These are phyloP conservation scores for Clitopilus hobsonii DNA, from an alignment of 768 basidiomycete species.

Conservation along the genomic window DNA sequence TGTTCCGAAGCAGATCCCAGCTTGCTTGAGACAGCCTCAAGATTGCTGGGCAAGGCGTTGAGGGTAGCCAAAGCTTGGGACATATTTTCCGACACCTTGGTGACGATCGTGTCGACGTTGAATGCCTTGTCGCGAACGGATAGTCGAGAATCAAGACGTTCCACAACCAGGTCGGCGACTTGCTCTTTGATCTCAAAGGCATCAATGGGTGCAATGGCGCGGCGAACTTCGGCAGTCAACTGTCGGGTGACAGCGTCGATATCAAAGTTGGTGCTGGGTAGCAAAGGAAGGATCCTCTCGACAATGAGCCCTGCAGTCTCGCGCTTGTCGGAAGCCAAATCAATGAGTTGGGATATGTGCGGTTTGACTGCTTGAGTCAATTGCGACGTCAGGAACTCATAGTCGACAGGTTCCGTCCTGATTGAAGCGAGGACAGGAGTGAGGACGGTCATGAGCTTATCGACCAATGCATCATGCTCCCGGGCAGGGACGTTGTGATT, in stretches of 20 bases:
- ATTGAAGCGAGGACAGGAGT: constrained; percentile 57
- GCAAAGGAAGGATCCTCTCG: constrained; percentile 61
- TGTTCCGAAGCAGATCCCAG: constrained; percentile 33
- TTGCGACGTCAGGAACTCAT: constrained; percentile 68
- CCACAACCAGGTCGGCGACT: constrained; percentile 84
- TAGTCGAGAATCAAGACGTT: constrained; percentile 76
- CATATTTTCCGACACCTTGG: constrained; percentile 52
- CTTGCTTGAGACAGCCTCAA: constrained; percentile 29
- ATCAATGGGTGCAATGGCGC: constrained; percentile 71
- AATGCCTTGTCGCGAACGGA: constrained; percentile 72
- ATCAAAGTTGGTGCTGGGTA: constrained; percentile 49
- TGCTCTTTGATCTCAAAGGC: constrained; percentile 87
- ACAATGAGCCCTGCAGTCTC: constrained; percentile 84
- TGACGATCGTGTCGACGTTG: constrained; percentile 53
- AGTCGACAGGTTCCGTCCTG: constrained; percentile 68
- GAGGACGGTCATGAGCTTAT: constrained; percentile 54
- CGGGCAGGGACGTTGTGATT: constrained; percentile 40
- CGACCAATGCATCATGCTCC: constrained; percentile 56
- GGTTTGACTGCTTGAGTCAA: constrained; percentile 86
- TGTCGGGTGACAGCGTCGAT: constrained; percentile 51
- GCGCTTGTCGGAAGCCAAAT: constrained; percentile 83
- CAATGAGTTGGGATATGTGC: constrained; percentile 84
- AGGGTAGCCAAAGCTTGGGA: constrained; percentile 12
- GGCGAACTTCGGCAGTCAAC: constrained; percentile 65
- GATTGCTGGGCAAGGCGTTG: constrained; percentile 37